These are phyloP conservation scores for Fusarium sp. DNA, from an alignment of 2,329 filamentous ascomycete genomes.

Conservation along the genomic window DNA sequence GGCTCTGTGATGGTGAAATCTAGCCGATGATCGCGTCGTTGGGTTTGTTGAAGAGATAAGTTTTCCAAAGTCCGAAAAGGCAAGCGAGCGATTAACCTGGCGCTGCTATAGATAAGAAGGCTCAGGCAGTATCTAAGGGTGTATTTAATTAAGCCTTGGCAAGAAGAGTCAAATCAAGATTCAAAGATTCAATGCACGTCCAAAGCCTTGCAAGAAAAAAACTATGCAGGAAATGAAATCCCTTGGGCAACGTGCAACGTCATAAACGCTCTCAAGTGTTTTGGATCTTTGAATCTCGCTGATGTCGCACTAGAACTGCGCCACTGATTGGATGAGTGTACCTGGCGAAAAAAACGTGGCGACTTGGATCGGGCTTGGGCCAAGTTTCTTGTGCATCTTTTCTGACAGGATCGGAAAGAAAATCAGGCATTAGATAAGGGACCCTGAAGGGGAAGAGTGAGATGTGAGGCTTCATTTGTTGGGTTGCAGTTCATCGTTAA, in stretches of 20 bases:
- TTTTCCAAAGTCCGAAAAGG: conserved; percentile 9
- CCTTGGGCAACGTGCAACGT: conserved; percentile 25
- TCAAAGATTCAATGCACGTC: neutral
- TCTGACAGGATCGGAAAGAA: neutral
- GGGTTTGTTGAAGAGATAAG: conserved; percentile 20
- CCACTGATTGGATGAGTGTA: conserved; percentile 33
- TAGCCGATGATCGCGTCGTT: conserved; percentile 16
- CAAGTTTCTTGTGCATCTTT: conserved; percentile 1
- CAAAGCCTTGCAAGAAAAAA: neutral
- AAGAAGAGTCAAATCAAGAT: neutral
- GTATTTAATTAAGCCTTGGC: conserved; percentile 1
- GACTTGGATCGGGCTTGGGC: neutral
- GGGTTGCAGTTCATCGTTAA: neutral
- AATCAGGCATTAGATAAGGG: neutral
- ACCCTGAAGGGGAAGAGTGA: neutral
- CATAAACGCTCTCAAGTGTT: conserved; percentile 29
- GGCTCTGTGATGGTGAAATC: conserved; percentile 4
- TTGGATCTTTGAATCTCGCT: conserved; percentile 28
- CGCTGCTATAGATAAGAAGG: neutral
- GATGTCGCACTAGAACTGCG: conserved; percentile 19
- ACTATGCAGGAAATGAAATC: neutral
- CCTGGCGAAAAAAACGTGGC: conserved; percentile 2
- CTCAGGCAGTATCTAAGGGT: neutral
- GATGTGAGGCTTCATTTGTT: neutral
- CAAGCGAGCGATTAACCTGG: neutral